A percentile compares a stretch with the other conserved stretches of the same genome.
Conservation (phyloP, 805 yeast species). For the Kazachstania africana region DNA sequence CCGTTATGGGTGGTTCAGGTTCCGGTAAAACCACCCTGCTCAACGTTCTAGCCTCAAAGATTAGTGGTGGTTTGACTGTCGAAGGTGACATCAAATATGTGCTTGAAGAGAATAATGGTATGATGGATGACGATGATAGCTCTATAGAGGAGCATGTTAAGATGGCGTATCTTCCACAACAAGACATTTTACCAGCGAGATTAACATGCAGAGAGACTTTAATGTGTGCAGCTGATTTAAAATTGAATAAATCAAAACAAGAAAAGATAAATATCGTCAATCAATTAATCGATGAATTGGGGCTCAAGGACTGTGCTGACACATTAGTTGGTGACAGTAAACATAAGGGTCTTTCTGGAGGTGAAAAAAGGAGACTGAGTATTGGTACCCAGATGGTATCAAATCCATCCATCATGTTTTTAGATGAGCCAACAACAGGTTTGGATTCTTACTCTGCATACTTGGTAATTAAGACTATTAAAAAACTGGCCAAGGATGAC, state of each 20-base stretch:
- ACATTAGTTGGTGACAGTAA: slow-evolving; percentile 46
- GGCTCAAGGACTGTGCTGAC: slow-evolving; percentile 51
- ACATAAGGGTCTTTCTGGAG: slow-evolving; percentile 64
- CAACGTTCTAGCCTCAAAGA: slow-evolving; percentile 49
- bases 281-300: slow-evolving; percentile 51
- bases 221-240: slow-evolving; percentile 56
- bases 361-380: slow-evolving; percentile 69
- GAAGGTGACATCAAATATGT: slow-evolving; percentile 31
- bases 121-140: neutral
- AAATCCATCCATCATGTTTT: slow-evolving; percentile 62
- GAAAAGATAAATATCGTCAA: slow-evolving; percentile 42
- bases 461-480: slow-evolving; percentile 48
- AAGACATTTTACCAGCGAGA: slow-evolving; percentile 60
- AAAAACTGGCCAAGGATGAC: slow-evolving; percentile 38
- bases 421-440: slow-evolving; percentile 88
- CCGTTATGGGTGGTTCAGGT: slow-evolving; percentile 82
- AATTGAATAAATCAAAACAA: slow-evolving; percentile 36
- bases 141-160: slow-evolving; percentile 6
- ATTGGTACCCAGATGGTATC: slow-evolving; percentile 68
- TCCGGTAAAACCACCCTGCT: slow-evolving; percentile 76
- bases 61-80: slow-evolving; percentile 30
- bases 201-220: slow-evolving; percentile 65
- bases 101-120: slow-evolving; percentile 5
- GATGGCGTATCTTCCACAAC: slow-evolving; percentile 59
- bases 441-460: slow-evolving; percentile 69